Percentiles rank a stretch among this genome's conserved stretches.
phyloP scores from a whole-genome alignment of 2,329 filamentous ascomycete genomes.

The Endoconidiophora polonica region DNA sequence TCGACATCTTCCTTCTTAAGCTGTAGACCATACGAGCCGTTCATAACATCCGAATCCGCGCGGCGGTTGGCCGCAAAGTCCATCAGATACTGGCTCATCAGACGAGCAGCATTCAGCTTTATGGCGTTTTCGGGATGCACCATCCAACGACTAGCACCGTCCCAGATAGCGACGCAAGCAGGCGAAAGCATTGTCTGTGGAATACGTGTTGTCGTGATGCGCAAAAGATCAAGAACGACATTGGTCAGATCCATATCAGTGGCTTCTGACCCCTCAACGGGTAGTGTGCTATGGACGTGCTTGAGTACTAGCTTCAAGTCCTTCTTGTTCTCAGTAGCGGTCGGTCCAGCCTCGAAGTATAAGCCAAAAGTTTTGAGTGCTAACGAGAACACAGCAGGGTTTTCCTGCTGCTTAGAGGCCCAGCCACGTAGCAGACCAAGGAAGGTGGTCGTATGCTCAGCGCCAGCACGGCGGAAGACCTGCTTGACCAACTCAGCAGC shows the following conservation, averaged over 20 bases:
- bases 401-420: constrained; percentile 55
- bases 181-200: constrained; percentile 46
- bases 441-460: constrained; percentile 54
- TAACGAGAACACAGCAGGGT: constrained; percentile 51
- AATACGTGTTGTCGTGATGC: constrained; percentile 49
- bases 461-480: constrained; percentile 62
- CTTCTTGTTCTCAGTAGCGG: constrained; percentile 42
- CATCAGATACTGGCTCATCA: constrained; percentile 62
- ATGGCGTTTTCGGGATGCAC: constrained; percentile 57
- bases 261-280: constrained; percentile 30
- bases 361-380: constrained; percentile 68
- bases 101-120: constrained; percentile 57
- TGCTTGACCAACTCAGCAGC: constrained; percentile 66
- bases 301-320: constrained; percentile 48
- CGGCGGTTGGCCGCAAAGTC: constrained; percentile 45
- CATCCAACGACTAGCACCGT: constrained; percentile 47
- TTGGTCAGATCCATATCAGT: constrained; percentile 58
- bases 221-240: constrained; percentile 52
- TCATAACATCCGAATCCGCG: constrained; percentile 37
- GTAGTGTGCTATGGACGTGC: constrained; percentile 36
- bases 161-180: constrained; percentile 52
- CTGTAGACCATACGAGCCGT: constrained; percentile 53
- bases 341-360: constrained; percentile 57
- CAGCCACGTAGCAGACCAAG: constrained; percentile 55
- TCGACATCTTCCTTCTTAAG: constrained; percentile 48